These are phyloP conservation scores for Nakaseomyces bracarensis DNA, from an alignment of 1,139 yeast species.

Conservation along the genomic window DNA sequence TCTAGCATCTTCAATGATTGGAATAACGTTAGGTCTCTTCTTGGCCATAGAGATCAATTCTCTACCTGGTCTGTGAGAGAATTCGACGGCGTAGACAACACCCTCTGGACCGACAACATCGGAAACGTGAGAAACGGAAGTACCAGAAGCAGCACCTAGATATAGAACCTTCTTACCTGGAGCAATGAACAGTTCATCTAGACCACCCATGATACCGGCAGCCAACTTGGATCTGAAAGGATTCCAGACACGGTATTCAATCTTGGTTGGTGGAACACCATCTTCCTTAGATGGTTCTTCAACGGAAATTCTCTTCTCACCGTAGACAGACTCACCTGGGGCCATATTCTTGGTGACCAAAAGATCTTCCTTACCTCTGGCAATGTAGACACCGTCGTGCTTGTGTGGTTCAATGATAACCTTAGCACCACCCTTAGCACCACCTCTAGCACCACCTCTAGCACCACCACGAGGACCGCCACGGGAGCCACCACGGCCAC, in stretches of 20 bases:
- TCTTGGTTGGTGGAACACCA: constrained; percentile 84
- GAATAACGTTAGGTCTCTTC: constrained; percentile 98
- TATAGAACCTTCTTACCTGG: constrained; percentile 98
- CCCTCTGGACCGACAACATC: constrained; percentile 99
- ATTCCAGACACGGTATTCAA: constrained; percentile 99
- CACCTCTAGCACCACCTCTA: constrained; percentile 71
- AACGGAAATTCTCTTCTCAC: constrained; percentile 90
- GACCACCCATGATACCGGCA: constrained; percentile 99
- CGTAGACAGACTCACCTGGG: constrained; percentile 97
- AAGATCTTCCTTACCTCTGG: constrained; percentile 98
- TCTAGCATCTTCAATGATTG: constrained; percentile 99
- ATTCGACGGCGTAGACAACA: constrained; percentile 95
- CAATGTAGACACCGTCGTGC: constrained; percentile 96
- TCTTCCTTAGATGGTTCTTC: constrained; percentile 89
- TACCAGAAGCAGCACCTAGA: constrained; percentile 99
- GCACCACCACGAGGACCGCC: constrained; percentile 78
- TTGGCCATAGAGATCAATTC: constrained; percentile 99
- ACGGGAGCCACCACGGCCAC: constrained; percentile 49
- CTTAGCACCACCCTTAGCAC: constrained; percentile 84
- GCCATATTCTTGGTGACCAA: constrained; percentile 93
- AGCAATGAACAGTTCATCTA: constrained; percentile 92
- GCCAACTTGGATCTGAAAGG: constrained; percentile 99
- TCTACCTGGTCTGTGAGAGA: constrained; percentile 99
- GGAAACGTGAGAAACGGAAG: constrained; percentile 96
- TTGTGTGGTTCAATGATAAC: constrained; percentile 98